phyloP scores from a whole-genome alignment of 768 basidiomycete species.

The Boletales sp. region DNA sequence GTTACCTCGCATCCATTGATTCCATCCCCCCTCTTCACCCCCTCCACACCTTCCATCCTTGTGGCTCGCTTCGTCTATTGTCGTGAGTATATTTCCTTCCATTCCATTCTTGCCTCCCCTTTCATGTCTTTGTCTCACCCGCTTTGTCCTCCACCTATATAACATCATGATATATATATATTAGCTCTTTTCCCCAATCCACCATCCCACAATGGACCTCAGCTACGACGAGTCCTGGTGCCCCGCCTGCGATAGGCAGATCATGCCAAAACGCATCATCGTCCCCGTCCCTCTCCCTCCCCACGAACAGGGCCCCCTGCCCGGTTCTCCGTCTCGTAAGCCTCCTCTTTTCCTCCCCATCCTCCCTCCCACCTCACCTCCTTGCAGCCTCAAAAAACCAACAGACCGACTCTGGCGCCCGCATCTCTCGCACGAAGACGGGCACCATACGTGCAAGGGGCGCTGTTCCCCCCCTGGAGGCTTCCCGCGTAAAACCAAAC shows the following conservation, averaged over 20 bases:
- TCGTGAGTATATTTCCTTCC: constrained; percentile 8
- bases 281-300: constrained; percentile 39
- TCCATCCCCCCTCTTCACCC: not conserved
- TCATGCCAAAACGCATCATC: constrained; percentile 70
- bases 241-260: constrained; percentile 73
- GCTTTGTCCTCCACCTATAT: not conserved
- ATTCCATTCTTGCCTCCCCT: constrained; percentile 7
- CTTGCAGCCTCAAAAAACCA: constrained; percentile 27
- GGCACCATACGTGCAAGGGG: constrained; percentile 35
- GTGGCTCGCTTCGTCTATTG: not conserved
- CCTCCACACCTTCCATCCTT: not conserved
- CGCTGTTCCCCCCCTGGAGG: constrained; percentile 62
- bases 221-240: constrained; percentile 74
- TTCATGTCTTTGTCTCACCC: constrained; percentile 18
- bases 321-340: constrained; percentile 40
- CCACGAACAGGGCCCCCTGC: constrained; percentile 24
- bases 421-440: constrained; percentile 33
- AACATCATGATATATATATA: constrained; percentile 1
- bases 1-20: too few species aligned
- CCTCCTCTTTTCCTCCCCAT: not conserved
- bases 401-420: constrained; percentile 20
- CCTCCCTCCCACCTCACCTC: constrained; percentile 3
- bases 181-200: constrained; percentile 5
- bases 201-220: constrained; percentile 27
- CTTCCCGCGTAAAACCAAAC: constrained; percentile 58